phyloP scores from a whole-genome alignment of 805 yeast species.

The Schwanniomyces yamadae region DNA sequence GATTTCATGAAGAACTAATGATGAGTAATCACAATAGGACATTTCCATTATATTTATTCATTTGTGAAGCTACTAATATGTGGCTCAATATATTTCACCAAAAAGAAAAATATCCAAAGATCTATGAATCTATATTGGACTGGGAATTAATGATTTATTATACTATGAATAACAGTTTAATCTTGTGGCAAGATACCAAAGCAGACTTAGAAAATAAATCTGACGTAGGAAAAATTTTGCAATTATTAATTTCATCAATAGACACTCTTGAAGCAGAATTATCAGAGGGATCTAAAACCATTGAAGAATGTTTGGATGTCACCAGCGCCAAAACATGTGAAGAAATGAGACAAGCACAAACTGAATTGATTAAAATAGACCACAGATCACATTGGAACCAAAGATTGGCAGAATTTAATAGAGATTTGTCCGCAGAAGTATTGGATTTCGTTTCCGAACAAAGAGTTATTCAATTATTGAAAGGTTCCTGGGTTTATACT shows the following conservation, averaged over 20 bases:
- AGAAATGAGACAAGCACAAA: constrained; percentile 55
- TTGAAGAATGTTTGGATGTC: constrained; percentile 47
- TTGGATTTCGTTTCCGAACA: constrained; percentile 73
- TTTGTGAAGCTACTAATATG: constrained; percentile 31
- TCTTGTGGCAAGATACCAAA: constrained; percentile 63
- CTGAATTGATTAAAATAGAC: constrained; percentile 36
- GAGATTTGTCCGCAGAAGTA: constrained; percentile 53
- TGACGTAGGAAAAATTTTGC: constrained; percentile 52
- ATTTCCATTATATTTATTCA: constrained; percentile 49
- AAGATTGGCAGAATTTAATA: constrained; percentile 49
- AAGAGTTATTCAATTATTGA: constrained; percentile 65
- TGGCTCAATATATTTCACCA: constrained; percentile 37
- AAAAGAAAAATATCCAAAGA: constrained; percentile 29
- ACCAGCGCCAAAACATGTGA: constrained; percentile 44
- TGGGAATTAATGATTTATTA: constrained; percentile 57
- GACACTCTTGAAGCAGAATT: constrained; percentile 28
- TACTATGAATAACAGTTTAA: constrained; percentile 56
- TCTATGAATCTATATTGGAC: constrained; percentile 41
- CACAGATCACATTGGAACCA: constrained; percentile 45
- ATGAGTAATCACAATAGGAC: constrained; percentile 52
- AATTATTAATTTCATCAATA: constrained; percentile 39
- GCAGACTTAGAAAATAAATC: constrained; percentile 43
- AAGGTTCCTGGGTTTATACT: constrained; percentile 79
- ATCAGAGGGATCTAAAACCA: constrained; percentile 16
- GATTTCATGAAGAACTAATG: constrained; percentile 61